Conservation (phyloP, 1,139 yeast species). For the Candida sanyaensis region DNA sequence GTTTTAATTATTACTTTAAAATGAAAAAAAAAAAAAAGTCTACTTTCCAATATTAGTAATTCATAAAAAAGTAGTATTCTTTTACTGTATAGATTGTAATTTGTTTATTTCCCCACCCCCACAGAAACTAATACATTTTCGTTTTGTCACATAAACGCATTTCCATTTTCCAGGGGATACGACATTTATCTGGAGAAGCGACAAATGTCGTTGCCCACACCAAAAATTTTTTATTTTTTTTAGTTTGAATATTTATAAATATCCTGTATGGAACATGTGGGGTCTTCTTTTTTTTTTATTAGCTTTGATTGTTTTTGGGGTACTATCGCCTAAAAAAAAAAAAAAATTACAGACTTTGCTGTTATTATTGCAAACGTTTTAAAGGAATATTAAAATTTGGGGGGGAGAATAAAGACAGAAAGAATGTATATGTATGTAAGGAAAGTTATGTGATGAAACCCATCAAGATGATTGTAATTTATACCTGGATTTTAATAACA, state of each 20-base stretch:
- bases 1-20: too few species aligned
- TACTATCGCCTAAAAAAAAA: too few species aligned
- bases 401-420: background rate
- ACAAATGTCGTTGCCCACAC: background rate
- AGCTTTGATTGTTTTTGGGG: too few species aligned
- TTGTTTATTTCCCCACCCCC: background rate
- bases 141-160: background rate
- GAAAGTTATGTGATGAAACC: background rate
- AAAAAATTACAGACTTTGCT: too few species aligned
- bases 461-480: background rate
- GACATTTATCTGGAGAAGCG: background rate
- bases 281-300: too few species aligned
- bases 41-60: too few species aligned
- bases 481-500: too few species aligned
- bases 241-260: background rate
- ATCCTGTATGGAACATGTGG: conserved; percentile 1
- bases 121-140: background rate
- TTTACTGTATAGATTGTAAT: too few species aligned
- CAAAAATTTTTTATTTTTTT: background rate
- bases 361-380: background rate
- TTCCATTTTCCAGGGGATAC: too few species aligned
- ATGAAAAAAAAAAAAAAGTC: too few species aligned
- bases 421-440: background rate
- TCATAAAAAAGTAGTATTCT: too few species aligned
- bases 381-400: background rate